These are phyloP conservation scores for Metarhizium guizhouense DNA, from an alignment of 2,329 filamentous ascomycete species.

Conservation along the genomic window DNA sequence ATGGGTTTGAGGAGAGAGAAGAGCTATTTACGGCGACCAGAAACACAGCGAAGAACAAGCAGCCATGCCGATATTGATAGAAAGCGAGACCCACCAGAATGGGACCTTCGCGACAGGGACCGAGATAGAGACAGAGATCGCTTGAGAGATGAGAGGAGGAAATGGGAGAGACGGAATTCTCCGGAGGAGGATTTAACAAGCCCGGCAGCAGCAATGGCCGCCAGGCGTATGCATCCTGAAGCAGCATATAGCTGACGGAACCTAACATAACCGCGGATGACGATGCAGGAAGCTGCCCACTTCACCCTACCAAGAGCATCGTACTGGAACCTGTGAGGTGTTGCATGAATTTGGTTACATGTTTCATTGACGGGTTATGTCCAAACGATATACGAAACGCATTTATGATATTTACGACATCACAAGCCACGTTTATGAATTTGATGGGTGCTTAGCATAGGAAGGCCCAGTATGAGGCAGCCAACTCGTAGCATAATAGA, in stretches of 20 bases:
- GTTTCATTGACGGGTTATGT: background rate
- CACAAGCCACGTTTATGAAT: background rate
- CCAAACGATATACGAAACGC: constrained; percentile 28
- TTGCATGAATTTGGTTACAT: background rate
- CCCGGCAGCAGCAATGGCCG: constrained; percentile 23
- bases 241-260: constrained; percentile 19
- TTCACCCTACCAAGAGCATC: background rate
- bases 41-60: constrained; percentile 34
- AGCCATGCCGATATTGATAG: constrained; percentile 42
- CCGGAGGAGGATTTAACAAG: constrained; percentile 21
- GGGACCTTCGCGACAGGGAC: constrained; percentile 19
- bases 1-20: constrained; percentile 21
- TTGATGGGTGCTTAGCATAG: background rate
- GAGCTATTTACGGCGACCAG: constrained; percentile 29
- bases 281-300: background rate
- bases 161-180: constrained; percentile 24
- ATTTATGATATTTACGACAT: constrained; percentile 15
- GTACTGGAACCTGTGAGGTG: background rate
- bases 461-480: background rate
- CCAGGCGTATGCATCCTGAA: constrained; percentile 22
- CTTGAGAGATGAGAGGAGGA: constrained; percentile 24
- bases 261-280: background rate
- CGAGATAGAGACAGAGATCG: constrained; percentile 18
- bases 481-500: background rate
- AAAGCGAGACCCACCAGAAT: constrained; percentile 24